Percentiles rank a stretch among this genome's conserved stretches.
phyloP scores from a whole-genome alignment of 768 basidiomycete genomes.

The Collybiopsis luxurians region DNA sequence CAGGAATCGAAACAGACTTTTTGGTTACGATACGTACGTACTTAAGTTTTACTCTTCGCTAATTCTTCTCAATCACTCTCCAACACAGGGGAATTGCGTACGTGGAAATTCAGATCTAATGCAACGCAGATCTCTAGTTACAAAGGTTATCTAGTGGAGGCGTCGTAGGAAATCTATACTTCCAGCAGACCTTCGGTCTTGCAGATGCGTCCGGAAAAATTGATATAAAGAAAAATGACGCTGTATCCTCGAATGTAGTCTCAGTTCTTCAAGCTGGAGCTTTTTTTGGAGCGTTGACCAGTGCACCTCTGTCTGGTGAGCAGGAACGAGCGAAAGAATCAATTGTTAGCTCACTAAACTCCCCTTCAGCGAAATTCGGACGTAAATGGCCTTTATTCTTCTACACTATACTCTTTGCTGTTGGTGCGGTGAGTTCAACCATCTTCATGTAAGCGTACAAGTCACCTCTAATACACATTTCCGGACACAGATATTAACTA shows the following conservation, averaged over 20 bases:
- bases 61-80: not conserved
- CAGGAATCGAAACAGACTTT: no score
- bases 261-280: slow-evolving; percentile 67
- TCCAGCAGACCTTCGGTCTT: slow-evolving; percentile 47
- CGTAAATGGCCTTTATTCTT: slow-evolving; percentile 45
- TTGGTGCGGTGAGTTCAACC: slow-evolving; percentile 47
- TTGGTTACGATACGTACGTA: slow-evolving; percentile 6
- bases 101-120: no score
- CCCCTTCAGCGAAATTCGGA: slow-evolving; percentile 38
- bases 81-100: not conserved
- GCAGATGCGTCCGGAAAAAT: slow-evolving; percentile 26
- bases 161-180: slow-evolving; percentile 49
- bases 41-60: not conserved
- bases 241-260: slow-evolving; percentile 56
- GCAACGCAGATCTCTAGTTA: not conserved
- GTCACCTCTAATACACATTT: not conserved
- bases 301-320: slow-evolving; percentile 47
- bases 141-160: slow-evolving; percentile 22
- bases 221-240: slow-evolving; percentile 25
- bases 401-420: slow-evolving; percentile 44
- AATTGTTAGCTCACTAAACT: not conserved
- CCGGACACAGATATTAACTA: slow-evolving; percentile 52
- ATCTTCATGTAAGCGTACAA: not conserved
- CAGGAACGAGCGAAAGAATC: no score
- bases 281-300: slow-evolving; percentile 60